Conservation (phyloP, 2,329 filamentous ascomycete genomes). For the Fonsecaea erecta region DNA sequence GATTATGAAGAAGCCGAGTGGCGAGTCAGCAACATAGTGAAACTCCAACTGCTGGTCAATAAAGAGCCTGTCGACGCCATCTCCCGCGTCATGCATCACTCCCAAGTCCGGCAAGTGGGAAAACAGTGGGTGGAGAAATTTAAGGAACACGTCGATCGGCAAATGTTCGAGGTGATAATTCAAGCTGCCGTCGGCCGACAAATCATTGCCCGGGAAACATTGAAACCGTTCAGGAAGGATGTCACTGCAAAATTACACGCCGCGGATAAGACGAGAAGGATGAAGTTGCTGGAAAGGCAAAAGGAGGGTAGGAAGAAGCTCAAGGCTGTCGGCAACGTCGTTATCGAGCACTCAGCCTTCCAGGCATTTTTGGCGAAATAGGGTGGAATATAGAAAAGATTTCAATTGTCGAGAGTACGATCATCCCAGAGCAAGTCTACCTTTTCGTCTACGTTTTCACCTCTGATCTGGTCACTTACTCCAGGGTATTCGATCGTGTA, state of each 20-base stretch:
- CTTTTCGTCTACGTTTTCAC: neutral
- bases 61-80: conserved; percentile 92
- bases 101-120: conserved; percentile 79
- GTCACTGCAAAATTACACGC: conserved; percentile 92
- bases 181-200: conserved; percentile 83
- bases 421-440: neutral
- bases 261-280: conserved; percentile 77
- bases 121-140: conserved; percentile 92
- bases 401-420: neutral
- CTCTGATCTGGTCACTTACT: neutral
- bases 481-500: neutral
- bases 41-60: conserved; percentile 92
- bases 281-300: conserved; percentile 92
- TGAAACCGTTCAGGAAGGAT: conserved; percentile 96
- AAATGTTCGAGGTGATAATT: conserved; percentile 97
- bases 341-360: conserved; percentile 96
- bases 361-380: conserved; percentile 89
- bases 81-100: conserved; percentile 82
- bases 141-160: conserved; percentile 92
- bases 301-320: conserved; percentile 93
- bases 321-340: conserved; percentile 76
- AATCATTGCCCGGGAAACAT: conserved; percentile 87
- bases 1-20: conserved; percentile 97
- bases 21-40: conserved; percentile 77
- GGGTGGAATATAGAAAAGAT: neutral